Evolutionary conservation across 1,284 basidiomycete species (phyloP).

Genomic region (Trichosporon sp.): DNA sequence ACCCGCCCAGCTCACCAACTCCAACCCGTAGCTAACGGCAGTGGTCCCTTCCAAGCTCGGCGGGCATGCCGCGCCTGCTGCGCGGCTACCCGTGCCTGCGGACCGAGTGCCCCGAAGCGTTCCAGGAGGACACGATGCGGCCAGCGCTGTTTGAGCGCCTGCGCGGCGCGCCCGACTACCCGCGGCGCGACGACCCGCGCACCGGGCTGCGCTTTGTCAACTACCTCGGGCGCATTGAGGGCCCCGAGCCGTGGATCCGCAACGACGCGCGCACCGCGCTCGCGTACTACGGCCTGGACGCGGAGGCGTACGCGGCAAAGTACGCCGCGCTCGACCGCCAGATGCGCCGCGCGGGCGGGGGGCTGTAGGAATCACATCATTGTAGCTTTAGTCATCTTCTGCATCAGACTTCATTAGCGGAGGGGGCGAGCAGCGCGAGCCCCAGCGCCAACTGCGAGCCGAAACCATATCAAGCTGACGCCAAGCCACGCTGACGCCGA

Average conservation of each 20-base stretch:
- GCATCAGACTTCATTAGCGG: background rate
- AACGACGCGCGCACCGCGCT: background rate
- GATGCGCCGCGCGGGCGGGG: background rate
- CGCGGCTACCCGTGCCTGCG: conserved; percentile 15
- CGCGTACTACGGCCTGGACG: background rate
- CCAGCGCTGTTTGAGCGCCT: background rate
- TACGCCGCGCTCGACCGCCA: background rate
- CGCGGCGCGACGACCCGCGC: conserved; percentile 21
- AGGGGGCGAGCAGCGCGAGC: no score
- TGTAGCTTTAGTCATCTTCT: background rate
- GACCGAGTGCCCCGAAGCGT: background rate
- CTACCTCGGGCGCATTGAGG: background rate
- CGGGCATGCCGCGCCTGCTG: conserved; percentile 2
- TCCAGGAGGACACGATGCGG: conserved; percentile 8
- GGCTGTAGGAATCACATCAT: background rate
- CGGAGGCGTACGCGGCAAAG: background rate
- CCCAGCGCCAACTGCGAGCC: no score
- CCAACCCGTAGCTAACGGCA: background rate
- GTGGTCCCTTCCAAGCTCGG: background rate
- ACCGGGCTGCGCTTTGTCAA: conserved; percentile 18
- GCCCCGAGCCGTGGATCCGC: background rate
- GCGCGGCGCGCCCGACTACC: conserved; percentile 10
- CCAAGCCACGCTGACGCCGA: no score
- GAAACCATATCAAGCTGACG: no score
- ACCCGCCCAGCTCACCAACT: no score